These are phyloP conservation scores for Thozetella sp. DNA, from an alignment of 495 filamentous ascomycete species.

Conservation along the genomic window DNA sequence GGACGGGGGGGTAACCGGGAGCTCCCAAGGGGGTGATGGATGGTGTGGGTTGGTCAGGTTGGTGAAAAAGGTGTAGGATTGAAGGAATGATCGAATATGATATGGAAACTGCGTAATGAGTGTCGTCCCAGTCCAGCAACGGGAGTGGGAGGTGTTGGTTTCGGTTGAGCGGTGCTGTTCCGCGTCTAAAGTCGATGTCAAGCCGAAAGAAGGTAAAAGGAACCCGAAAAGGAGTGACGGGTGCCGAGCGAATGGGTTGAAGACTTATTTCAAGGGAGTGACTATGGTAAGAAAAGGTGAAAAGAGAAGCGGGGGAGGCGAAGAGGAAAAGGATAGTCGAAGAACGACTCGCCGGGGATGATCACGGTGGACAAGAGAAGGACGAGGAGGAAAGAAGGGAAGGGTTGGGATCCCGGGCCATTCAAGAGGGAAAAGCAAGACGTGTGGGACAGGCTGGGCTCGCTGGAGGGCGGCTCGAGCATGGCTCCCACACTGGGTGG, in stretches of 20 bases:
- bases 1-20: no score
- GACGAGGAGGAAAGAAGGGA: conserved; percentile 30
- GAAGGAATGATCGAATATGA: conserved; percentile 18
- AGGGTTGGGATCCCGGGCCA: conserved; percentile 5
- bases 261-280: conserved; percentile 37
- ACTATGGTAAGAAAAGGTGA: conserved; percentile 42
- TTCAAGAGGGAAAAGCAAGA: conserved; percentile 30
- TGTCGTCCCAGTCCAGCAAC: conserved; percentile 30
- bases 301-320: conserved; percentile 25
- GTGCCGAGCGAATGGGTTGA: conserved; percentile 23
- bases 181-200: conserved; percentile 8
- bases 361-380: conserved; percentile 29
- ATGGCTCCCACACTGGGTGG: conserved; percentile 22
- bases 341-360: conserved; percentile 25
- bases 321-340: conserved; percentile 27
- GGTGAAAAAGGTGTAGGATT: no score
- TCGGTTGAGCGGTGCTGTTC: conserved; percentile 7
- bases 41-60: conserved; percentile 1
- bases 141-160: conserved; percentile 29
- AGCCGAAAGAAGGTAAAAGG: conserved; percentile 28
- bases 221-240: conserved; percentile 43
- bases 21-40: conserved; percentile 4
- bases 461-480: conserved; percentile 16
- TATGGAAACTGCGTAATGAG: conserved; percentile 29
- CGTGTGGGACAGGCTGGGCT: conserved; percentile 13